phyloP scores from a whole-genome alignment of 2,329 filamentous ascomycete species.

The Pseudogymnoascus sp. region DNA sequence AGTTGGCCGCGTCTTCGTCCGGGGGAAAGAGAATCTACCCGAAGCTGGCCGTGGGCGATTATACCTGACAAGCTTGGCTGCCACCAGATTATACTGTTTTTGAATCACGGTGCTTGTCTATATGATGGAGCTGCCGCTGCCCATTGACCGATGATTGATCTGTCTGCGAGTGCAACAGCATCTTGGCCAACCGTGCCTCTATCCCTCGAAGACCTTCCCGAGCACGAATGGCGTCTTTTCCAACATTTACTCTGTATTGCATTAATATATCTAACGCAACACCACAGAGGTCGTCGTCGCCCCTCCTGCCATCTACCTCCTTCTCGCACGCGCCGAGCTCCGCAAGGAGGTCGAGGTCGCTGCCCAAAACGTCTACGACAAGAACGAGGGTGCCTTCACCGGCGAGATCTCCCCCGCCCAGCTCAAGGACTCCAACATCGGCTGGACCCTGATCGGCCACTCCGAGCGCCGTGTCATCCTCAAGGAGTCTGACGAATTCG shows the following conservation, averaged over 20 bases:
- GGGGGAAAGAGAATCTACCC: neutral
- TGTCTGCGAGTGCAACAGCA: neutral
- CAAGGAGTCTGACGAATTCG: conserved; percentile 74
- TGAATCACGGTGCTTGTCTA: no score
- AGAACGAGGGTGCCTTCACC: conserved; percentile 93
- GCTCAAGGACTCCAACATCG: conserved; percentile 80
- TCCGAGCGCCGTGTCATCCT: conserved; percentile 89
- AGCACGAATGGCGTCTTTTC: neutral
- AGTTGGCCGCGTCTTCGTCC: neutral
- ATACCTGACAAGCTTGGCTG: neutral
- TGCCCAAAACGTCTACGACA: conserved; percentile 95
- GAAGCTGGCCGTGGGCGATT: neutral
- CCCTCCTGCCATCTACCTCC: conserved; percentile 84
- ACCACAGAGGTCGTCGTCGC: conserved; percentile 84
- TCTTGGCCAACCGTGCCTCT: neutral
- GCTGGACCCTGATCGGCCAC: conserved; percentile 90
- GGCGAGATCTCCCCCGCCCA: conserved; percentile 92
- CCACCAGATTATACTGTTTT: neutral
- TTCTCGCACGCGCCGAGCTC: conserved; percentile 73
- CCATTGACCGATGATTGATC: neutral
- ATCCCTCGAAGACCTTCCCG: neutral
- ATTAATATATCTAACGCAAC: neutral
- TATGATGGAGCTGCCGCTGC: neutral
- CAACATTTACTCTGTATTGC: neutral
- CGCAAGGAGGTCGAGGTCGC: conserved; percentile 74